Evolutionary conservation across 2,329 filamentous ascomycete genomes (phyloP).

Genomic region (Colletotrichum sublineola): DNA sequence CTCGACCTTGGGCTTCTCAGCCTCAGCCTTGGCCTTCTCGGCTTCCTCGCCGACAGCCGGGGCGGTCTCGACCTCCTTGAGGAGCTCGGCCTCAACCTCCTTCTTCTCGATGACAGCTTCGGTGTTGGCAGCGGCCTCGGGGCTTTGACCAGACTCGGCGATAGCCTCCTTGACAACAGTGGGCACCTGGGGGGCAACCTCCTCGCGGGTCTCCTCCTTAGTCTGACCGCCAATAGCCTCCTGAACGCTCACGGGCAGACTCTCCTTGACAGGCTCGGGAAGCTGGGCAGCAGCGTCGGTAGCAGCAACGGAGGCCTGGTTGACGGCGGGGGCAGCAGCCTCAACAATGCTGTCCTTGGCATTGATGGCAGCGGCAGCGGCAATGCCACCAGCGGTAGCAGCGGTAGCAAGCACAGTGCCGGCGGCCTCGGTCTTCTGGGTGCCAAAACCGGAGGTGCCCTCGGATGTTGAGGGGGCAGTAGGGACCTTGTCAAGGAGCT

Average conservation of each 20-base stretch:
- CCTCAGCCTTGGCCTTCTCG: slow-evolving; percentile 43
- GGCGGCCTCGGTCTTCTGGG: slow-evolving; percentile 65
- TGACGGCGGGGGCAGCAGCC: slow-evolving; percentile 55
- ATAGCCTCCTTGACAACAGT: slow-evolving; percentile 70
- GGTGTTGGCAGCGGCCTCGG: slow-evolving; percentile 79
- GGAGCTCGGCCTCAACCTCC: slow-evolving; percentile 79
- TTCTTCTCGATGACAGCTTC: slow-evolving; percentile 82
- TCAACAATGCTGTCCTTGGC: slow-evolving; percentile 48
- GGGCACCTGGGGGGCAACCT: slow-evolving; percentile 66
- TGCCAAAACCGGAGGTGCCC: slow-evolving; percentile 65
- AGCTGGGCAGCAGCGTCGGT: slow-evolving; percentile 55
- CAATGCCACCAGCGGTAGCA: slow-evolving; percentile 53
- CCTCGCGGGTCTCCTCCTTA: slow-evolving; percentile 58
- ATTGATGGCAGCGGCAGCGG: slow-evolving; percentile 52
- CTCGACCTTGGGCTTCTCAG: slow-evolving; percentile 44
- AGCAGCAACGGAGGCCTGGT: slow-evolving; percentile 52
- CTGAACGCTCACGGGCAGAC: slow-evolving; percentile 64
- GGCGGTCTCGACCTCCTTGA: slow-evolving; percentile 70
- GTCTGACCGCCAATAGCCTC: slow-evolving; percentile 59
- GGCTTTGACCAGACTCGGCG: slow-evolving; percentile 68
- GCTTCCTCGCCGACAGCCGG: slow-evolving; percentile 51
- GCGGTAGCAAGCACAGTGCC: slow-evolving; percentile 54
- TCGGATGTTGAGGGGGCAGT: slow-evolving; percentile 70
- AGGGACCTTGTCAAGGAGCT: slow-evolving; percentile 76
- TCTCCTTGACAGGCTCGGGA: slow-evolving; percentile 66